Percentiles rank a stretch among this genome's conserved stretches.
Evolutionary conservation across 2,329 filamentous ascomycete species (phyloP).

Genomic region (Penicillium sp.): DNA sequence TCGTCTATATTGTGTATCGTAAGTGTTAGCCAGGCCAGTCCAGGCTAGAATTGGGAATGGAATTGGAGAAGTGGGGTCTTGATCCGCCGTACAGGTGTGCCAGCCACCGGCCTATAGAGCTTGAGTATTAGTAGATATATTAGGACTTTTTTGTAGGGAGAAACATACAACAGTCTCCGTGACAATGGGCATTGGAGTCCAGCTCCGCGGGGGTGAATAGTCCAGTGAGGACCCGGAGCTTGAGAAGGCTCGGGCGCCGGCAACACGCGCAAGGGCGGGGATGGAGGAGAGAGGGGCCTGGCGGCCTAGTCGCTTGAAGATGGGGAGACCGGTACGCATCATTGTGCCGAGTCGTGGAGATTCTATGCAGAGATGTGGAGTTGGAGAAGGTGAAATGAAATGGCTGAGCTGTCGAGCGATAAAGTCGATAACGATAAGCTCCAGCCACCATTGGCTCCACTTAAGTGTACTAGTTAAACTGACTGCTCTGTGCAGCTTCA

Average conservation of each 20-base stretch:
- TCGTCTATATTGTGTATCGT: conserved; percentile 57
- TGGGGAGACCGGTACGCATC: conserved; percentile 25
- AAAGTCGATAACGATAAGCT: neutral
- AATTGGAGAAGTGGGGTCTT: conserved; percentile 18
- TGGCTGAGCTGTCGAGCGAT: neutral
- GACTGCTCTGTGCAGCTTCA: no score
- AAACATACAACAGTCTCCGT: conserved; percentile 57
- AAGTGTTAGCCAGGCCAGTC: conserved; percentile 11
- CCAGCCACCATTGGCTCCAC: neutral
- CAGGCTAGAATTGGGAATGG: neutral
- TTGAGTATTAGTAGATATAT: neutral
- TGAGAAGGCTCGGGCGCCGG: conserved; percentile 28
- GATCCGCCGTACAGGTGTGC: conserved; percentile 66
- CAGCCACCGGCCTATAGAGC: conserved; percentile 67
- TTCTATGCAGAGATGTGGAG: neutral
- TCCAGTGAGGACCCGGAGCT: conserved; percentile 29
- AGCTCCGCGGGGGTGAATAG: conserved; percentile 38
- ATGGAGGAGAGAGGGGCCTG: conserved; percentile 7
- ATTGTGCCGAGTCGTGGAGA: neutral
- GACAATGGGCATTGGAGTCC: conserved; percentile 55
- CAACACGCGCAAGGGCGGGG: conserved; percentile 5
- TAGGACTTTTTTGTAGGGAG: conserved; percentile 3
- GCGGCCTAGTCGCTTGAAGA: conserved; percentile 26
- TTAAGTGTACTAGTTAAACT: neutral
- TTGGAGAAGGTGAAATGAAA: neutral